Evolutionary conservation across 179 eudicot species (phyloP).

Genomic region (Carnegiea gigantea): DNA sequence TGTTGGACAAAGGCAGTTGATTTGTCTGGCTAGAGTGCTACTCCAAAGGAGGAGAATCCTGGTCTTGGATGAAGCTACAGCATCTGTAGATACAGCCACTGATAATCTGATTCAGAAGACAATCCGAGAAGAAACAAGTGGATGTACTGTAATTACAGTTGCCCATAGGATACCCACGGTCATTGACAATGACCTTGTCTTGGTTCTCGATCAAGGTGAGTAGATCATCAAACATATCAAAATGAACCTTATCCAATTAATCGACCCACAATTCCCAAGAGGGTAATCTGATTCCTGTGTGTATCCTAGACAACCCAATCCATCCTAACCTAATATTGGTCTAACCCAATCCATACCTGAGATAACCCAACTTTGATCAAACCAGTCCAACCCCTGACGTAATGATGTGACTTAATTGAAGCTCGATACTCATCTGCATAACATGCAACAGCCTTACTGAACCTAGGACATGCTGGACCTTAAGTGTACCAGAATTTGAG

Average conservation of each 20-base stretch:
- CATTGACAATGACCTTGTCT: conserved; percentile 80
- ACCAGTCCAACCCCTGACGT: too few relatives aligned
- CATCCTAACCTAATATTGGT: too few relatives aligned
- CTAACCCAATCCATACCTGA: too few relatives aligned
- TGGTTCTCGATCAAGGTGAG: conserved; percentile 90
- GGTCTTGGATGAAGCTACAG: conserved; percentile 90
- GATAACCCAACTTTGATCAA: too few relatives aligned
- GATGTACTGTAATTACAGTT: conserved; percentile 81
- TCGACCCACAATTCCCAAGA: too few relatives aligned
- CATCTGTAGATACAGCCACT: conserved; percentile 86
- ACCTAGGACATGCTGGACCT: too few relatives aligned
- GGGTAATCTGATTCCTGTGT: too few relatives aligned
- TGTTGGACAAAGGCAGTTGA: conserved; percentile 86
- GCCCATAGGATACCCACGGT: conserved; percentile 90
- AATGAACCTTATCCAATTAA: neutral
- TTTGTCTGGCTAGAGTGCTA: conserved; percentile 75
- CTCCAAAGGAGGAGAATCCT: conserved; percentile 73
- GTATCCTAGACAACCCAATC: too few relatives aligned
- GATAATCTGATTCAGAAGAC: conserved; percentile 80
- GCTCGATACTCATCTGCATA: too few relatives aligned
- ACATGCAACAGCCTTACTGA: too few relatives aligned
- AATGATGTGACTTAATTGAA: too few relatives aligned
- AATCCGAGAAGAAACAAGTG: conserved; percentile 66
- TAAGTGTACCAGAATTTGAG: too few relatives aligned
- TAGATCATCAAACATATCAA: neutral